These are phyloP conservation scores for Aspergillus pseudoviridinutans DNA, from an alignment of 2,329 filamentous ascomycete species.

Conservation along the genomic window DNA sequence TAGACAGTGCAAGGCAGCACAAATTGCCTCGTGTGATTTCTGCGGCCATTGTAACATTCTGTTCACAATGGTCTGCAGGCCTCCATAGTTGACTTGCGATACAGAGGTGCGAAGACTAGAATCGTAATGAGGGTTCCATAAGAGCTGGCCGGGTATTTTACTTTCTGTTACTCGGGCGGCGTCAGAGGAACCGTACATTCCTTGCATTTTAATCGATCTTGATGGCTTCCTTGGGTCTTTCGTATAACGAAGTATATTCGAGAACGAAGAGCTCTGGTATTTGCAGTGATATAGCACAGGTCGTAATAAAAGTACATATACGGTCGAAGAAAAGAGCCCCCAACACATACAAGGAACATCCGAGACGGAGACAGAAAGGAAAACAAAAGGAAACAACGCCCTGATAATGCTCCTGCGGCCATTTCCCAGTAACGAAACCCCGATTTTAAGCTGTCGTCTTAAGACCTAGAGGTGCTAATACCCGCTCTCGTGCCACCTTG, in stretches of 20 bases:
- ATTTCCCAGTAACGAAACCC: constrained; percentile 16
- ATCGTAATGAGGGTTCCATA: constrained; percentile 56
- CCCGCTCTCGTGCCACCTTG: constrained; percentile 69
- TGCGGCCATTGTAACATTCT: constrained; percentile 64
- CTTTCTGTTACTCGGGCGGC: constrained; percentile 68
- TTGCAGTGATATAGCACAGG: constrained; percentile 22
- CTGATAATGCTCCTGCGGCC: constrained; percentile 33
- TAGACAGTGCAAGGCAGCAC: constrained; percentile 81
- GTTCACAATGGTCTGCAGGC: constrained; percentile 52
- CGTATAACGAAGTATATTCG: constrained; percentile 10
- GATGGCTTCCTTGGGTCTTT: constrained; percentile 13
- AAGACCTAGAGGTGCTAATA: constrained; percentile 55
- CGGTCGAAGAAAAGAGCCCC: constrained; percentile 18
- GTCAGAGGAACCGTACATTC: constrained; percentile 78
- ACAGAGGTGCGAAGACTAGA: constrained; percentile 56
- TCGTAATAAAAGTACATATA: constrained; percentile 34
- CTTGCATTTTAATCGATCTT: constrained; percentile 7
- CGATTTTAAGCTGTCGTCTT: constrained; percentile 23
- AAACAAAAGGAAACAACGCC: constrained; percentile 28
- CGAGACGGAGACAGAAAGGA: constrained; percentile 19
- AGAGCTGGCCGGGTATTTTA: constrained; percentile 67
- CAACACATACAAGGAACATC: constrained; percentile 20
- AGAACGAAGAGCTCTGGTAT: constrained; percentile 17
- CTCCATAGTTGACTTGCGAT: constrained; percentile 65
- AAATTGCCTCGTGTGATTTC: constrained; percentile 38